Percentiles rank a stretch among this genome's conserved stretches.
Evolutionary conservation across 2,329 filamentous ascomycete species (phyloP).

Genomic region (Fusarium nisikadoi): DNA sequence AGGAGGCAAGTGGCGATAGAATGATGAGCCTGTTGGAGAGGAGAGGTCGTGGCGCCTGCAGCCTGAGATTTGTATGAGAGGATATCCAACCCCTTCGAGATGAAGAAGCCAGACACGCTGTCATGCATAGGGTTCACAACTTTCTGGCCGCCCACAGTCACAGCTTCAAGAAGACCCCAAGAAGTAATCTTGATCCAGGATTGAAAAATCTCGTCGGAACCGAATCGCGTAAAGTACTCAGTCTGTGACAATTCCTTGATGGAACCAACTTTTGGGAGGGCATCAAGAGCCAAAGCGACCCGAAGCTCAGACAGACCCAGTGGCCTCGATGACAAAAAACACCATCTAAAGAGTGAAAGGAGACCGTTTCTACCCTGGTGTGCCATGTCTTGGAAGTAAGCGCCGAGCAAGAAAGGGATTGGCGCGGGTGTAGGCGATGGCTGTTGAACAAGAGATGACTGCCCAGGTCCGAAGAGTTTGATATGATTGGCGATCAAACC

Average conservation of each 20-base stretch:
- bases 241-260: neutral
- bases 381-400: conserved; percentile 4
- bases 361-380: neutral
- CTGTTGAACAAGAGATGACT: neutral
- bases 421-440: neutral
- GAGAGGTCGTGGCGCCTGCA: neutral
- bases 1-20: neutral
- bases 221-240: neutral
- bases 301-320: neutral
- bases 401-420: neutral
- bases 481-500: neutral
- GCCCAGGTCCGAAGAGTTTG: neutral
- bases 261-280: neutral
- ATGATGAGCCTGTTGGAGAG: neutral
- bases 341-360: neutral
- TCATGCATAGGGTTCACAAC: neutral
- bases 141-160: neutral
- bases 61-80: neutral
- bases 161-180: neutral
- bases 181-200: conserved; percentile 4
- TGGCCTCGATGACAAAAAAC: neutral
- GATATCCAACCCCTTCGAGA: neutral
- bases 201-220: neutral
- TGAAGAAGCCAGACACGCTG: neutral
- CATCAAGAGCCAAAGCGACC: neutral